phyloP scores from a whole-genome alignment of 208 protist species.

The Porcisia hertigi region DNA sequence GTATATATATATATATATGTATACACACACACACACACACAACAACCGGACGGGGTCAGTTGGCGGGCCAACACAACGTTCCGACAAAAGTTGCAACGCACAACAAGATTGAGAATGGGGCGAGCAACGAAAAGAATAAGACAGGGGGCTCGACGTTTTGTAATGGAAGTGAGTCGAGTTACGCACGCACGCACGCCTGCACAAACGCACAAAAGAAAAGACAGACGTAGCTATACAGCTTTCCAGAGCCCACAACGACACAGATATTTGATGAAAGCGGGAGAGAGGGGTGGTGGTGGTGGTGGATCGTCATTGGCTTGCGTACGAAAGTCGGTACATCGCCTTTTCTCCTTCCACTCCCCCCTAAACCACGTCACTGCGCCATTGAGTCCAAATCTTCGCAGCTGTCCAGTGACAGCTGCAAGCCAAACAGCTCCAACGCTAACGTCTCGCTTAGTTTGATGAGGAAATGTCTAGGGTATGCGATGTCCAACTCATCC shows the following conservation, averaged over 20 bases:
- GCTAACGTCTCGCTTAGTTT: slow-evolving; percentile 60
- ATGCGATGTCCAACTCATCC: slow-evolving; percentile 41
- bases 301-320: too few species aligned
- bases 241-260: too few species aligned
- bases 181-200: neutral
- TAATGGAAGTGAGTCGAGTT: neutral
- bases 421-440: slow-evolving; percentile 60
- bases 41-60: neutral
- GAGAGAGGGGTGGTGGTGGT: too few species aligned
- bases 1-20: too few species aligned
- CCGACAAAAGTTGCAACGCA: too few species aligned
- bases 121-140: too few species aligned
- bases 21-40: neutral
- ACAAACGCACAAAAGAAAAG: slow-evolving; percentile 3
- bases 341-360: neutral
- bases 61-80: too few species aligned
- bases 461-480: slow-evolving; percentile 68
- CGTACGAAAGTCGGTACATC: too few species aligned
- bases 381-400: slow-evolving; percentile 68
- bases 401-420: slow-evolving; percentile 67
- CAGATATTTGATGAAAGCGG: too few species aligned
- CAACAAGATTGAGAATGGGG: too few species aligned
- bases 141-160: too few species aligned
- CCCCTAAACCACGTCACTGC: neutral
- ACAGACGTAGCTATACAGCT: too few species aligned